Base-by-base conservation (phyloP, 164 flowering plant genomes). In the Magnolia officinalis region DNA sequence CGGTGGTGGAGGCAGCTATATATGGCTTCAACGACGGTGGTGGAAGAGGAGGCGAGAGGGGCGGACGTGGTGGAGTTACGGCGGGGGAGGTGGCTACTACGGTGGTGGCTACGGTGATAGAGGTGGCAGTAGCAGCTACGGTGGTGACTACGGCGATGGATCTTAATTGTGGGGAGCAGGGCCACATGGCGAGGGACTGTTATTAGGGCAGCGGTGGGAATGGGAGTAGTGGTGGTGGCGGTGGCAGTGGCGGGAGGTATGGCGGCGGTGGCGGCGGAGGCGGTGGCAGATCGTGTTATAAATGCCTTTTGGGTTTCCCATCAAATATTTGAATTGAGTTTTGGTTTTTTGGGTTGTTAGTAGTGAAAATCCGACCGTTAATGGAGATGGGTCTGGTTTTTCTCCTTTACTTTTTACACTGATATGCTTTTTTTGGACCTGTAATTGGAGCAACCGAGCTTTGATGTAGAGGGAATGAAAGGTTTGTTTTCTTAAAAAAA, bases 191-290 rank as follows among this genome's bases (percentile, higher is more conserved):
- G 19, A 65, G 84, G 2, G 84, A 84, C 0, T 81, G 83, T 7
- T 82, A 86, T 1, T 77, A 82, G 0, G 61, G 80, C 1, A 74
- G 77, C 20, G 82, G 89, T 0, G 80, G 83, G 1, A 81, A 81
- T 2, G 79, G 89, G 2, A 81, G 84, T 0, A 80, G 85, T 4
- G 76, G 71, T 63, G 79, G 0, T 1, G 76, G 82, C 1, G 74
- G 79, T 10, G 74, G 82, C 5, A 77, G 79, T 10, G 74, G 82
- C 5, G 75, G 81, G 5, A 70, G 72, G 10, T 50, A 74, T 19
- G 21, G 67, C 18, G 75, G 78, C 0, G 81, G 81, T 4, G 74
- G 81, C 2, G 58, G 61, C 37, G 50, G 75, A 1, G 67, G 67
- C n/a, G 67, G 67, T 19, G 67, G 67, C 8, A 29, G 67, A 19